These are phyloP conservation scores for Magnolia changhungtana DNA, from an alignment of 164 flowering plant species.

Conservation along the genomic window DNA sequence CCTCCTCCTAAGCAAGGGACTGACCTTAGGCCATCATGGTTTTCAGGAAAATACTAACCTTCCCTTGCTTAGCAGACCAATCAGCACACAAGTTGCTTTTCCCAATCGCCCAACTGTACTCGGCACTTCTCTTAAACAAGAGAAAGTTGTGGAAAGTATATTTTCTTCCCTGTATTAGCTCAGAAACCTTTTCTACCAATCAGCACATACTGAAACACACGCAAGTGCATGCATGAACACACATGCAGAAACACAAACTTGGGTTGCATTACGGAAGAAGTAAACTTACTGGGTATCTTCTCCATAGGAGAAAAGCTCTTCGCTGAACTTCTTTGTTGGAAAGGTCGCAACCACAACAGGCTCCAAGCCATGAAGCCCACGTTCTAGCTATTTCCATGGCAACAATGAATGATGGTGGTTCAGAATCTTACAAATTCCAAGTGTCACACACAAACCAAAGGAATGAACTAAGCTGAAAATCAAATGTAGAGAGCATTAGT, in stretches of 20 bases:
- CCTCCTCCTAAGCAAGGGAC: neutral
- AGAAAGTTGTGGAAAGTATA: neutral
- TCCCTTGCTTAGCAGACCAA: neutral
- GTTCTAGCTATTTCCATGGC: conserved; percentile 54
- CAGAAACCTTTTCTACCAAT: neutral
- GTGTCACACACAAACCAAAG: neutral
- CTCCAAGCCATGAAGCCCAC: conserved; percentile 80
- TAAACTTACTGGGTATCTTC: conserved; percentile 70
- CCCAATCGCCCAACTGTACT: neutral
- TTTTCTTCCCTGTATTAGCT: neutral
- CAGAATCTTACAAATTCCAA: neutral
- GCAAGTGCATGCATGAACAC: neutral
- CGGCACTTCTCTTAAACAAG: neutral
- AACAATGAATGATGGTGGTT: neutral
- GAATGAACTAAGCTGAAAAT: neutral
- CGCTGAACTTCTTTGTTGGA: conserved; percentile 70
- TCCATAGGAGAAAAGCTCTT: conserved; percentile 46
- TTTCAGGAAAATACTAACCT: neutral
- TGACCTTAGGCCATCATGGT: neutral
- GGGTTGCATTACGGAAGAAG: neutral
- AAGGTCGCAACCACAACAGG: conserved; percentile 64
- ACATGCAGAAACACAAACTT: neutral
- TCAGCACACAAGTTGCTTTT: neutral
- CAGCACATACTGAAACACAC: neutral
- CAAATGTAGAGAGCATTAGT: neutral